Evolutionary conservation across 2,329 filamentous ascomycete species (phyloP), one percentile per base, ranked within the genome.

Genomic region (Aurifilum marmelostoma): DNA sequence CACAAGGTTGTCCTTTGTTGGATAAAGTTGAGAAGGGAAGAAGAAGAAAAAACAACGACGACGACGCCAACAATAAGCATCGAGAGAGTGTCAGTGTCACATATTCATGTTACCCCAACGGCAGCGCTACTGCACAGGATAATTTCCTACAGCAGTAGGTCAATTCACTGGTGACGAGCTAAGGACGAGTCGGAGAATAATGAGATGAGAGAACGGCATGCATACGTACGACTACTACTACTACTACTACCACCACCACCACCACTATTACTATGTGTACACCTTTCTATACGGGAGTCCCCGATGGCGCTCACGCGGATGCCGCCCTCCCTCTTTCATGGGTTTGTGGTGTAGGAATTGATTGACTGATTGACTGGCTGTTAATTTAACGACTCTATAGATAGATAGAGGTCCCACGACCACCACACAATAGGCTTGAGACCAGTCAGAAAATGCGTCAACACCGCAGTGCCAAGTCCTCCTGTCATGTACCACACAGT

Each of bases 121-220:
- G 59, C 60, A 63, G 64, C 56, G 65, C 65, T 68, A 65, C 56
- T 68, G 56, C 56, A 47, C 27, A 50, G 29, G 52, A 56, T 62
- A 63, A 34, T 67, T 59, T 70, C 59, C 52, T 56, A 56, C 52
- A 18, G 52, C 27, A 58, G 52, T 63, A 56, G 66, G 37, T 65
- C 66, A 62, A 68, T 58, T 67, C 52, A 59, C 52, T 66, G 39
- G 59, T 32, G 12, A 24, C 4, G 8, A 58, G 37, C 14, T 54
- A 59, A 11, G n/a, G 47, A 6, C 39, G 63, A 65, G 37, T 59
- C 63, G 52, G 63, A 65, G 52, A 65, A 43, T 65, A 65, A 58
- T 32, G 63, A 65, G 50, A 65, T 58, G 63, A 54, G 50, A 29
- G 54, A 59, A 32, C 18, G 37, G 29, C 37, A 32, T 11, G 52